These are phyloP conservation scores for Xylaria cubensis DNA, from an alignment of 495 filamentous ascomycete genomes.

Conservation along the genomic window DNA sequence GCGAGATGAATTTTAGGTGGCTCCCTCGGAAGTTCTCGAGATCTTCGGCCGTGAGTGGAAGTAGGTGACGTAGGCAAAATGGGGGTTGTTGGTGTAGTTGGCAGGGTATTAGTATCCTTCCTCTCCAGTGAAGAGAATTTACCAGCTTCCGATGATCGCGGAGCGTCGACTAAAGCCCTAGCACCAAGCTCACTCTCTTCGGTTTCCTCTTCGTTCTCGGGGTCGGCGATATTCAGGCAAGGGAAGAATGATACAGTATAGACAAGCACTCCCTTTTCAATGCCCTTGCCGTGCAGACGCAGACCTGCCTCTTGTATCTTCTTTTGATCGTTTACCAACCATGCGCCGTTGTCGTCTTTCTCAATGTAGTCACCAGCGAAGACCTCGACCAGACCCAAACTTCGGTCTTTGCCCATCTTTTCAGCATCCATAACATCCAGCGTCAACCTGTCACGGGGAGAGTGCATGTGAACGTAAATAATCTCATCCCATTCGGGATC, in stretches of 20 bases:
- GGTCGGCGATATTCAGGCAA: constrained; percentile 83
- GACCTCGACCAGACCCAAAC: constrained; percentile 79
- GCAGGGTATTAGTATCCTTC: constrained; percentile 35
- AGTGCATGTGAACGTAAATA: constrained; percentile 92
- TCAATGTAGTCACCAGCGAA: constrained; percentile 77
- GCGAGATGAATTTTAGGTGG: constrained; percentile 79
- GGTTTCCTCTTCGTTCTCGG: constrained; percentile 77
- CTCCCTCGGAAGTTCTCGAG: constrained; percentile 64
- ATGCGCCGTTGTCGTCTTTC: constrained; percentile 81
- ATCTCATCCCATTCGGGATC: constrained; percentile 97
- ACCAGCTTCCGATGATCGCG: constrained; percentile 48
- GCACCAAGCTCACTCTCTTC: constrained; percentile 44
- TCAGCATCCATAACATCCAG: constrained; percentile 98
- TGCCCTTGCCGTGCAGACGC: constrained; percentile 68
- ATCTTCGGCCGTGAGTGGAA: constrained; percentile 50
- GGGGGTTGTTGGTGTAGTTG: constrained; percentile 45
- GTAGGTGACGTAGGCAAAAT: constrained; percentile 38
- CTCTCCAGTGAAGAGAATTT: constrained; percentile 46
- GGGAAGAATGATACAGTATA: constrained; percentile 93
- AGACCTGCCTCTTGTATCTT: constrained; percentile 63
- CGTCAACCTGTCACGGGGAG: constrained; percentile 77
- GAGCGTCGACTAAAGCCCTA: constrained; percentile 46
- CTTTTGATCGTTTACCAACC: constrained; percentile 80
- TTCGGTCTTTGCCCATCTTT: constrained; percentile 83
- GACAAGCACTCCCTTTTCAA: constrained; percentile 78